phyloP scores from a whole-genome alignment of 2,329 filamentous ascomycete species.

The Blastomyces gilchristii region DNA sequence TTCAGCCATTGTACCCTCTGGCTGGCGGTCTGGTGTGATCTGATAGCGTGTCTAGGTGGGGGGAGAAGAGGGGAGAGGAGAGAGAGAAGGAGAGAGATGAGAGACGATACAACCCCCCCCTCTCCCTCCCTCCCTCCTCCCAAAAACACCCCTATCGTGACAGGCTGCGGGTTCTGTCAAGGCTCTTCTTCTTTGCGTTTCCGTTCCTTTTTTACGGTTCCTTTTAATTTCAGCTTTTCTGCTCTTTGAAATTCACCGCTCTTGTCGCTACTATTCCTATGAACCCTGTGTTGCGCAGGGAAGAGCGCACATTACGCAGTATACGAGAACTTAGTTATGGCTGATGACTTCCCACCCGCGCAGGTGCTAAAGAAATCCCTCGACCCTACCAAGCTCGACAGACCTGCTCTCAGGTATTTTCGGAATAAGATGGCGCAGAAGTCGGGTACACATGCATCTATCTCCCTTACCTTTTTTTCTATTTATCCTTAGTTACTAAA shows the following conservation, averaged over 20 bases:
- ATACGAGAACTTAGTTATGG: not conserved
- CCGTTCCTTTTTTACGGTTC: not conserved
- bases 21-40: no score
- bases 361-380: conserved; percentile 4
- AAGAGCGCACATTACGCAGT: not conserved
- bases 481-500: not conserved
- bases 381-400: conserved; percentile 1
- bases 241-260: no score
- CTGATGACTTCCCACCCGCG: not conserved
- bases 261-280: not conserved
- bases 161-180: not conserved
- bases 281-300: not conserved
- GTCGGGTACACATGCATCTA: conserved; percentile 25
- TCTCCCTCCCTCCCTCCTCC: not conserved
- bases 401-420: conserved; percentile 8
- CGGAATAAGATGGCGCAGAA: conserved; percentile 28
- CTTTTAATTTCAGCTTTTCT: not conserved
- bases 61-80: no score
- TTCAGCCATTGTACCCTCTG: no score
- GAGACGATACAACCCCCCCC: not conserved
- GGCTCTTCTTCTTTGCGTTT: not conserved
- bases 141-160: not conserved
- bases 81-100: not conserved
- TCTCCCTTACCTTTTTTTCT: not conserved
- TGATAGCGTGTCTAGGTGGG: no score